Base-by-base conservation (phyloP, 768 basidiomycete genomes). In the Phaeotremella fagi region DNA sequence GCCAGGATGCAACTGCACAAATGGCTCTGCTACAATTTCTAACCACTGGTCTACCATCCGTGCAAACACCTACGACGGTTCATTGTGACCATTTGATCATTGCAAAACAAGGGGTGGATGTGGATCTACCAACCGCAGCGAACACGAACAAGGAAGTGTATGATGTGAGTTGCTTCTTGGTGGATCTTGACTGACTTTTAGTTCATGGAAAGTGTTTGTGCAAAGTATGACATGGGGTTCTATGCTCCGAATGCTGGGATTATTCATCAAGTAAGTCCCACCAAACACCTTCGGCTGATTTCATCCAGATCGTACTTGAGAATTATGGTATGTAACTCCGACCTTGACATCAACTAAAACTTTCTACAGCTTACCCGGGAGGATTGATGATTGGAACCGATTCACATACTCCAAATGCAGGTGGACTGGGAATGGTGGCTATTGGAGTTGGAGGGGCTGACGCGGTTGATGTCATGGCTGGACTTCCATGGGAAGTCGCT, bases 271-370 rank as follows among this genome's bases (percentile, higher is more conserved):
- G 25, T 4, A 24, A 20, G 16, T 23, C 35, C 0, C 33, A 2
- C 9, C 31, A 16, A 14, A 42, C 12, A 23, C 0, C 3, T 7
- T 28, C 25, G 54, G n/a, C 51, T 52, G 45, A 60, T 45, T 4
- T 1, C 15, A 4, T 47, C 9, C 38, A 66, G 64, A 98, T 98
- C 72, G 90, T 99, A 73, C 82, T 98, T 69, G 94, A 99, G 77
- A 97, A 98, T 81, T 98, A 99, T 75, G 95, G 92, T 3, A 92
- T 97, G n/a, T n/a, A n/a, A n/a, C n/a, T n/a, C n/a, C n/a, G n/a
- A n/a, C n/a, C n/a, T n/a, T n/a, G n/a, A n/a, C n/a, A n/a, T n/a
- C n/a, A n/a, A n/a, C n/a, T n/a, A n/a, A n/a, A n/a, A n/a, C n/a
- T n/a, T n/a, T n/a, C n/a, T n/a, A n/a, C n/a, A n/a, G n/a, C n/a